A percentile compares a stretch with the other conserved stretches of the same genome.
phyloP scores from a whole-genome alignment of 495 filamentous ascomycete species.

The Penicillium macrosclerotiorum region DNA sequence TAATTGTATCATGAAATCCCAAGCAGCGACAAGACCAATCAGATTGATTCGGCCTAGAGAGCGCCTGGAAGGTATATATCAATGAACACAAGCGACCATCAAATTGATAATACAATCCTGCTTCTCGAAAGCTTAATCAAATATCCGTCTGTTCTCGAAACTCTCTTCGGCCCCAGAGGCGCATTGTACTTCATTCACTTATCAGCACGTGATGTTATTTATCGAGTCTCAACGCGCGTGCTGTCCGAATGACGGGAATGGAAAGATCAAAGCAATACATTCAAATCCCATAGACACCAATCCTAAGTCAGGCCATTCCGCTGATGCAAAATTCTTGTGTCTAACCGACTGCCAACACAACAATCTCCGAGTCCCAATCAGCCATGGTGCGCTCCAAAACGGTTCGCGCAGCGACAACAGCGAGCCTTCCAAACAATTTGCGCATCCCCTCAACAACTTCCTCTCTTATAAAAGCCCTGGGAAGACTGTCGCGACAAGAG shows the following conservation, averaged over 20 bases:
- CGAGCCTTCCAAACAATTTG: conserved; percentile 51
- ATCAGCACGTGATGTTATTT: conserved; percentile 28
- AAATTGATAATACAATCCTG: no score
- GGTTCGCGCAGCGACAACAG: conserved; percentile 46
- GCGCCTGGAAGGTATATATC: no score
- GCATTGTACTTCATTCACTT: not conserved
- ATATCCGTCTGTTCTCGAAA: no score
- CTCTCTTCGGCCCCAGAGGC: no score
- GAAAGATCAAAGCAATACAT: conserved; percentile 1
- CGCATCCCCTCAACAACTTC: conserved; percentile 63
- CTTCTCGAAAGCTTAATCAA: no score
- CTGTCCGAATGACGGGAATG: not conserved
- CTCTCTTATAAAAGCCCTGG: conserved; percentile 61
- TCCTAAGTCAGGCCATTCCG: conserved; percentile 2
- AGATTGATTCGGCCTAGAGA: no score
- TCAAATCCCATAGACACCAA: not conserved
- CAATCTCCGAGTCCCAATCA: not conserved
- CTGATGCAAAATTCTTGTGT: not conserved
- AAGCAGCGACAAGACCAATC: no score
- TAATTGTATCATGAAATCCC: no score
- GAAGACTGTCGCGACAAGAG: conserved; percentile 65
- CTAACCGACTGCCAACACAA: not conserved
- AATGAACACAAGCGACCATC: no score
- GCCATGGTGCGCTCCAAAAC: conserved; percentile 43
- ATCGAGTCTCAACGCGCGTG: conserved; percentile 13